phyloP scores from a whole-genome alignment of 768 basidiomycete genomes.

The Tulasnella calospora region DNA sequence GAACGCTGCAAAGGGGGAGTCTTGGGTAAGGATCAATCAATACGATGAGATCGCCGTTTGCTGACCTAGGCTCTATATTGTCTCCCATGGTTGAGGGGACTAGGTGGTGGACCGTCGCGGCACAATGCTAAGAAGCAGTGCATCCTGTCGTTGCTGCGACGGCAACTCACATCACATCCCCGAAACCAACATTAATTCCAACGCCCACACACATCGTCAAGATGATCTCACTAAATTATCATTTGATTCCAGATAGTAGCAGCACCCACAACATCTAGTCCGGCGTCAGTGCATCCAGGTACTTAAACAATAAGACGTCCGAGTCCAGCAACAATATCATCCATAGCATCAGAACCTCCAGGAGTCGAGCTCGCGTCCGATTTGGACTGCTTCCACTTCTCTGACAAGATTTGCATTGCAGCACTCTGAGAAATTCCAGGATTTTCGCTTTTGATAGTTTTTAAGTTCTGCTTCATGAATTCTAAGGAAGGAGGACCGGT shows the following conservation, averaged over 20 bases:
- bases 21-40: not conserved
- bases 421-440: conserved; percentile 34
- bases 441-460: conserved; percentile 32
- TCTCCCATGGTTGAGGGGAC: not conserved
- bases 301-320: conserved; percentile 16
- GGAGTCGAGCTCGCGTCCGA: not conserved
- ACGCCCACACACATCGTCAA: not conserved
- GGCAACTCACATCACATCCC: not conserved
- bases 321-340: conserved; percentile 25
- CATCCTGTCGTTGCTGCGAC: not conserved
- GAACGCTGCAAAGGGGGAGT: not conserved
- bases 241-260: not conserved
- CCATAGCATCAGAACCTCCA: conserved; percentile 11
- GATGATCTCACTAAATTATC: not conserved
- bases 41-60: not conserved
- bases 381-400: conserved; percentile 30
- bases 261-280: not conserved
- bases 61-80: not conserved
- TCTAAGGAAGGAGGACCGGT: conserved; percentile 4
- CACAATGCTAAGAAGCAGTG: not conserved
- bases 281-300: not conserved
- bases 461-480: conserved; percentile 34
- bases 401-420: conserved; percentile 33
- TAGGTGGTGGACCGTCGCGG: not conserved
- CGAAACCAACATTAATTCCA: not conserved